Conservation (phyloP, 176 grass and related monocot species). For the Dactylis glomerata region DNA sequence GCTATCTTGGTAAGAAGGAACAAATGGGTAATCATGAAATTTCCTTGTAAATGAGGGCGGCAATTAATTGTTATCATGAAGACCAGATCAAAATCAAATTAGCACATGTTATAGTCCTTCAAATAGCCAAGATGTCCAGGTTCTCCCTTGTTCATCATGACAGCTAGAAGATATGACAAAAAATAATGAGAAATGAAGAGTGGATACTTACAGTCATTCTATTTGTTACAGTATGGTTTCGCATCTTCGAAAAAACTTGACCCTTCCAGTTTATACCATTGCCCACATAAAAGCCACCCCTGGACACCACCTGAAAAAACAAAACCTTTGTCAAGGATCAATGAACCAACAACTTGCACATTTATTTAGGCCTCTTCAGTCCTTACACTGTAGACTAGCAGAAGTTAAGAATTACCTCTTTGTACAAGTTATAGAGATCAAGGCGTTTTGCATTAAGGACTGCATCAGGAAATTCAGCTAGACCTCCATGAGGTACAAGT, state of each 20-base stretch:
- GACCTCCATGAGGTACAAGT: slow-evolving; percentile 85
- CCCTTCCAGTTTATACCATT: slow-evolving; percentile 99
- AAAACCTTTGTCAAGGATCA: slow-evolving; percentile 19
- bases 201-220: slow-evolving; percentile 76
- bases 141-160: too few species aligned
- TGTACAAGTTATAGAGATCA: slow-evolving; percentile 97
- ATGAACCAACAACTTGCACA: background rate
- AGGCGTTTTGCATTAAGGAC: slow-evolving; percentile 96
- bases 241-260: slow-evolving; percentile 97
- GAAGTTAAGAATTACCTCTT: slow-evolving; percentile 65
- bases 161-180: too few species aligned
- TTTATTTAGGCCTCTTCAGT: background rate
- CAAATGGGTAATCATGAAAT: too few species aligned
- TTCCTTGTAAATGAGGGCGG: too few species aligned
- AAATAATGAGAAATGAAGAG: background rate
- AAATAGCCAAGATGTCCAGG: too few species aligned
- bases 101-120: too few species aligned
- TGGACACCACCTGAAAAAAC: slow-evolving; percentile 76
- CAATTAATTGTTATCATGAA: too few species aligned
- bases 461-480: slow-evolving; percentile 94
- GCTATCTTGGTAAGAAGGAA: too few species aligned
- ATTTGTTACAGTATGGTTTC: slow-evolving; percentile 74
- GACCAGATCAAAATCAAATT: too few species aligned
- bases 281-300: slow-evolving; percentile 95
- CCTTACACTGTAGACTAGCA: background rate